phyloP scores from a whole-genome alignment of 768 basidiomycete species.

The Termitomyces sp. region DNA sequence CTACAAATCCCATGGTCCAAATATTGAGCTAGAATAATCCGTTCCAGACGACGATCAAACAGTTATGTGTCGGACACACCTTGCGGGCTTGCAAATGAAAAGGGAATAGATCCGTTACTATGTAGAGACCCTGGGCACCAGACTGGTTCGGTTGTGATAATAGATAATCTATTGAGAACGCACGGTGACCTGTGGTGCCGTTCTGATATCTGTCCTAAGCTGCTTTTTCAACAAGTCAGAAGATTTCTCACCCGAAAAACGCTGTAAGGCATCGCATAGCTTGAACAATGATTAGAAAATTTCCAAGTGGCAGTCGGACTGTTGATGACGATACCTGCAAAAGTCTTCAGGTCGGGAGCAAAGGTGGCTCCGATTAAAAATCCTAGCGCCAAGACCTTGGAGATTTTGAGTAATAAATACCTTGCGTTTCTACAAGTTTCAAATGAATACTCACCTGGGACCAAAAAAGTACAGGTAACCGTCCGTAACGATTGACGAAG shows the following conservation, averaged over 20 bases:
- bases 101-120: conserved; percentile 49
- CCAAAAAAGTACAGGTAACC: conserved; percentile 59
- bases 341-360: conserved; percentile 42
- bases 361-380: conserved; percentile 50
- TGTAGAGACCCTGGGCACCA: conserved; percentile 34
- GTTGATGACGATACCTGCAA: conserved; percentile 21
- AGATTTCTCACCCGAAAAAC: conserved; percentile 20
- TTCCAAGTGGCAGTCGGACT: neutral
- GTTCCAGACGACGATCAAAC: neutral
- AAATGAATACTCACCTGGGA: conserved; percentile 31
- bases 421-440: neutral
- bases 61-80: conserved; percentile 18
- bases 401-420: neutral
- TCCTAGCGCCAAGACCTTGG: conserved; percentile 39
- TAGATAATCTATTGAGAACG: neutral
- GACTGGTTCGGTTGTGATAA: neutral
- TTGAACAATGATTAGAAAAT: neutral
- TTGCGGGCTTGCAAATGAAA: conserved; percentile 55
- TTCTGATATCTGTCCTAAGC: conserved; percentile 15
- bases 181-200: conserved; percentile 48
- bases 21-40: conserved; percentile 42
- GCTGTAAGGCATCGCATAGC: conserved; percentile 29
- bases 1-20: conserved; percentile 71
- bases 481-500: conserved; percentile 46
- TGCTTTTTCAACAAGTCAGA: neutral